Conservation (phyloP, 139 green algal genomes). For the Picochlorum sp. region DNA sequence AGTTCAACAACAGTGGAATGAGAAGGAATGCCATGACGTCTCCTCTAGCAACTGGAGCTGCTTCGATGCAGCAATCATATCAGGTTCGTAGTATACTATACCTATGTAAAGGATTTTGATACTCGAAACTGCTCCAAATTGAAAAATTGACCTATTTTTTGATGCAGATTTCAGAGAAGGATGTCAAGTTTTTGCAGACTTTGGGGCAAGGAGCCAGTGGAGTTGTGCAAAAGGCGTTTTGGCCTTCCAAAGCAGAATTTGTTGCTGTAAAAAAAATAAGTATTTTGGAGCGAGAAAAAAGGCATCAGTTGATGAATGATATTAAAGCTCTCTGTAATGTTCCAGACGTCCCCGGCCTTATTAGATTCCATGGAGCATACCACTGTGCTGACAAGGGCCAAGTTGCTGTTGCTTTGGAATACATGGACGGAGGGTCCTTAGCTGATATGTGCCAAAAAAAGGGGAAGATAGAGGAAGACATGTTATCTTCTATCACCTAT, state of each 20-base stretch:
- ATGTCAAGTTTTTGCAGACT: constrained; percentile 58
- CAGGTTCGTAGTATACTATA: constrained; percentile 9
- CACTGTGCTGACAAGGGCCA: constrained; percentile 53
- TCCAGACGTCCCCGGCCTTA: constrained; percentile 36
- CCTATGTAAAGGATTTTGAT: not conserved
- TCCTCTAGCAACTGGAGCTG: constrained; percentile 16
- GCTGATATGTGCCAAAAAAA: constrained; percentile 63
- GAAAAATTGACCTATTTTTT: constrained; percentile 18
- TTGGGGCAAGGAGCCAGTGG: constrained; percentile 57
- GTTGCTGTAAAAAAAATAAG: constrained; percentile 80
- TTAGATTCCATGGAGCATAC: constrained; percentile 71
- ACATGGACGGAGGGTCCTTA: constrained; percentile 90
- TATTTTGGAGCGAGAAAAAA: constrained; percentile 48
- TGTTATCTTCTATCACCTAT: constrained; percentile 59
- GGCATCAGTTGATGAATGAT: constrained; percentile 81
- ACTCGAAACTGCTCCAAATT: no score
- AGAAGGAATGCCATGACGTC: constrained; percentile 6
- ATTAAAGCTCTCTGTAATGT: constrained; percentile 69
- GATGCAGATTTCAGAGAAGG: constrained; percentile 66
- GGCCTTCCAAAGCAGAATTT: constrained; percentile 45
- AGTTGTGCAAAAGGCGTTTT: constrained; percentile 67
- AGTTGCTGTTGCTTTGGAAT: constrained; percentile 87
- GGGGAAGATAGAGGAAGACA: constrained; percentile 58
- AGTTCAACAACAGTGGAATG: constrained; percentile 40
- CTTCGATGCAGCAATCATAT: constrained; percentile 18